phyloP scores from a whole-genome alignment of 2,329 filamentous ascomycete species.

The Ceratocystis destructans region DNA sequence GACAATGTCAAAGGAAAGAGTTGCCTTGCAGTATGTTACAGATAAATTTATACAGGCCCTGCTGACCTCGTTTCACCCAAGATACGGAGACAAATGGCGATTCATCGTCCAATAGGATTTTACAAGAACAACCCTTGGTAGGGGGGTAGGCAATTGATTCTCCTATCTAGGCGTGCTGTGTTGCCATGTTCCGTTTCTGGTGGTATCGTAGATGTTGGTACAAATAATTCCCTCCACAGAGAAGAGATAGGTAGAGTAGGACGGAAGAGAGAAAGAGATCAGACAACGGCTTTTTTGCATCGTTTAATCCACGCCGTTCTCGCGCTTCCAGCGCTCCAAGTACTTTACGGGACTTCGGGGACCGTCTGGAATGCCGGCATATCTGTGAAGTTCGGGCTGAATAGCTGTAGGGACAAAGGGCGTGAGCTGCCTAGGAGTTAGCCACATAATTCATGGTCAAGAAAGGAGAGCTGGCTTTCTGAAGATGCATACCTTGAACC shows the following conservation, averaged over 20 bases:
- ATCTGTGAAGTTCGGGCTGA: constrained; percentile 38
- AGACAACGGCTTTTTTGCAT: neutral
- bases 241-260: neutral
- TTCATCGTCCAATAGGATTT: neutral
- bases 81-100: neutral
- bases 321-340: constrained; percentile 51
- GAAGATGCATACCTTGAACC: constrained; percentile 50
- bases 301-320: constrained; percentile 47
- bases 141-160: no score
- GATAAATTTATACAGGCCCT: neutral
- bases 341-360: constrained; percentile 49
- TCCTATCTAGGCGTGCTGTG: neutral
- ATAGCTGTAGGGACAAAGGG: constrained; percentile 60
- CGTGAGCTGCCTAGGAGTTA: constrained; percentile 45
- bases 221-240: neutral
- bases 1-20: neutral
- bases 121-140: neutral
- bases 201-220: constrained; percentile 7
- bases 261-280: neutral
- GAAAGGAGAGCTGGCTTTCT: no score
- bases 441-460: neutral
- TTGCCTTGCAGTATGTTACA: neutral
- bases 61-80: neutral
- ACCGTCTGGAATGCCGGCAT: constrained; percentile 39
- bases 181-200: neutral